Conservation (phyloP, 208 protist species). For the Eutreptiella sp. region DNA sequence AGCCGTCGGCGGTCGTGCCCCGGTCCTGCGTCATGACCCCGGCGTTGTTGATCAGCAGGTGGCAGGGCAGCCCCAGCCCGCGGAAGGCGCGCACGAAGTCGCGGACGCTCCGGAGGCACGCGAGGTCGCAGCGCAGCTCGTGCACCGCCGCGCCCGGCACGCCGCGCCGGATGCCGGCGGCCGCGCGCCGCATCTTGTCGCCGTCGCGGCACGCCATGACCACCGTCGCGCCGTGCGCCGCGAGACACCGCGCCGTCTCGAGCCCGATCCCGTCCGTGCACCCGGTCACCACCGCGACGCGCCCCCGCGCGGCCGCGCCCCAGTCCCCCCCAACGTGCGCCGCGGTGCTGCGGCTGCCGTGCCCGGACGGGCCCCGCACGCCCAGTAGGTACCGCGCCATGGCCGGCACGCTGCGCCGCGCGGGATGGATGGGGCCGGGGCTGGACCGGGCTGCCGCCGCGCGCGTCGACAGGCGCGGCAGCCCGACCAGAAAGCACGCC, state of each 20-base stretch:
- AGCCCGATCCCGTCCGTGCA: background rate
- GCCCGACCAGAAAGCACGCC: too few relatives aligned
- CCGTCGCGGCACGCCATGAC: slow-evolving; percentile 22
- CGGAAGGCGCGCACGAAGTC: background rate
- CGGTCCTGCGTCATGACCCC: slow-evolving; percentile 7
- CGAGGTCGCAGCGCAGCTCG: slow-evolving; percentile 18
- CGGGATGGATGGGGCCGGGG: too few relatives aligned
- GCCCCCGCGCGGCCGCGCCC: too few relatives aligned
- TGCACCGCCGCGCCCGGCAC: background rate
- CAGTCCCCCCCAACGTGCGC: too few relatives aligned
- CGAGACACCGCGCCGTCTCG: slow-evolving; percentile 5
- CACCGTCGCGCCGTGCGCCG: slow-evolving; percentile 9
- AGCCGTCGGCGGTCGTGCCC: background rate
- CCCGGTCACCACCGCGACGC: slow-evolving; percentile 1
- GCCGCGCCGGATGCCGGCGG: background rate
- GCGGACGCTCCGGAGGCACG: slow-evolving; percentile 3
- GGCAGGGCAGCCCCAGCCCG: background rate
- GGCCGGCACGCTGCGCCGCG: too few relatives aligned
- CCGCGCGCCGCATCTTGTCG: background rate
- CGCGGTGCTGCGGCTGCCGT: too few relatives aligned
- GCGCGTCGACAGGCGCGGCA: too few relatives aligned
- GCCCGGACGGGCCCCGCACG: too few relatives aligned
- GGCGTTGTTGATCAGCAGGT: slow-evolving; percentile 34
- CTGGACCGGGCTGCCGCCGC: too few relatives aligned
- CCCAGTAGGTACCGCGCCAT: too few relatives aligned